Base-by-base conservation (phyloP, 2,329 filamentous ascomycete species). In the Metarhizium humberi region DNA sequence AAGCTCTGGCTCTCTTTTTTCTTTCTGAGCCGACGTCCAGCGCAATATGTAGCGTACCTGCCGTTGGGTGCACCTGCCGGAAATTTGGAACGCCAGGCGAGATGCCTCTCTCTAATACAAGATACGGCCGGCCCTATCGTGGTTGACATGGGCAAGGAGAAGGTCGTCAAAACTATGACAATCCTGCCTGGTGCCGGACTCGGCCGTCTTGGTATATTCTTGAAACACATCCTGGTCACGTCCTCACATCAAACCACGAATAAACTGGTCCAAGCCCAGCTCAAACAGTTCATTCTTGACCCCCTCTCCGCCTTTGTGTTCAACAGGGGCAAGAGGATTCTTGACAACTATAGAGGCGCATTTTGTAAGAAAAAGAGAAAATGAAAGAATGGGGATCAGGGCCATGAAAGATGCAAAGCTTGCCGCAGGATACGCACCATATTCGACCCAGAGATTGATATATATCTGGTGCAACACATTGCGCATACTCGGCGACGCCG, bases 381-480 rank as follows among this genome's bases (percentile, higher is more conserved):
- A 8, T 7, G 2, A 34, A 34, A 7, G 32, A 11, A 34, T 8
- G 32, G 20, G 14, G 4, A 45, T 2, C 5, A 3, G 48, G 36
- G 43, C 3, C 25, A 49, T 14, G 6, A 42, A 56, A n/a, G 20
- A 34, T n/a, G 42, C 18, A 51, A 55, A 18, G 13, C 32, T 14
- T 25, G 36, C 11, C 18, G 25, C 46, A 18, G 38, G 34, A 16
- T 16, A 74, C 78, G 57, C 71, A 90, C 88, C 87, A 66, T 94
- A 99, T 75, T 99, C 94, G 18, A 99, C 92, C 75, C 94, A 99
- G 29, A 97, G 81, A 69, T 95, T 97, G 56, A 96, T 95, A 71
- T 96, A 99, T 59, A 99, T 96, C 78, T 99, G 94, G 69, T 99
- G 92, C 66, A 99, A 74, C 25, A 95, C 92, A 64, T 95, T 90